Evolutionary conservation across 2,329 filamentous ascomycete species (phyloP).

Genomic region (Microcyclosporella mali): DNA sequence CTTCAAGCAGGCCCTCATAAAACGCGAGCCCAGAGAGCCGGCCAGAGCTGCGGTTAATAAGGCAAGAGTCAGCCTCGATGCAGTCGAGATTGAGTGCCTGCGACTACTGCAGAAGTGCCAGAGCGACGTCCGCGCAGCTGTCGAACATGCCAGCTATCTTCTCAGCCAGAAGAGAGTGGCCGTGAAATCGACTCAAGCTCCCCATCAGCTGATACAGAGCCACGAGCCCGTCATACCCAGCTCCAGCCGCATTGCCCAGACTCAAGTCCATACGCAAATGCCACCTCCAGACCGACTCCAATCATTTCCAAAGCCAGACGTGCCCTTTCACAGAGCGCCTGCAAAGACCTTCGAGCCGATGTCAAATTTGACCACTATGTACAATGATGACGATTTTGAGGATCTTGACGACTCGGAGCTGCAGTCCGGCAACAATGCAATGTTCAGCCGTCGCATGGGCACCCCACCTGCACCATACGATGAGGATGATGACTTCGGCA

Average conservation of each 20-base stretch:
- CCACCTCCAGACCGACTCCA: constrained; percentile 11
- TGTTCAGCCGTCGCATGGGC: constrained; percentile 35
- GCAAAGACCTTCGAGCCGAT: not conserved
- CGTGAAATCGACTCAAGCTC: constrained; percentile 27
- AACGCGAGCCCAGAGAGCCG: constrained; percentile 10
- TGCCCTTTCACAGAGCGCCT: not conserved
- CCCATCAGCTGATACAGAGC: not conserved
- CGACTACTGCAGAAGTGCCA: constrained; percentile 19
- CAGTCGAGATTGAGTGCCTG: constrained; percentile 24
- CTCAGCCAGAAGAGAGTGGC: constrained; percentile 15
- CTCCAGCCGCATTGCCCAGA: constrained; percentile 30
- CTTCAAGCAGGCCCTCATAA: constrained; percentile 20
- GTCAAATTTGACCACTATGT: constrained; percentile 5
- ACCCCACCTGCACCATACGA: constrained; percentile 28
- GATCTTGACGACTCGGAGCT: constrained; percentile 24
- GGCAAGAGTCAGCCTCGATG: constrained; percentile 19
- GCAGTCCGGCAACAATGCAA: constrained; percentile 21
- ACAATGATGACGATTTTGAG: constrained; percentile 19
- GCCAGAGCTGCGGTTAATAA: constrained; percentile 5
- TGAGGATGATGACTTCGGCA: constrained; percentile 30
- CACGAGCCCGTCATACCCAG: constrained; percentile 14
- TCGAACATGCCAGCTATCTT: constrained; percentile 1
- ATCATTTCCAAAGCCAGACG: not conserved
- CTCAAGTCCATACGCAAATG: constrained; percentile 22
- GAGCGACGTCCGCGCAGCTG: constrained; percentile 16